These are phyloP conservation scores for Chenopodium quinoa DNA, from an alignment of 148 eudicot species.

Conservation along the genomic window DNA sequence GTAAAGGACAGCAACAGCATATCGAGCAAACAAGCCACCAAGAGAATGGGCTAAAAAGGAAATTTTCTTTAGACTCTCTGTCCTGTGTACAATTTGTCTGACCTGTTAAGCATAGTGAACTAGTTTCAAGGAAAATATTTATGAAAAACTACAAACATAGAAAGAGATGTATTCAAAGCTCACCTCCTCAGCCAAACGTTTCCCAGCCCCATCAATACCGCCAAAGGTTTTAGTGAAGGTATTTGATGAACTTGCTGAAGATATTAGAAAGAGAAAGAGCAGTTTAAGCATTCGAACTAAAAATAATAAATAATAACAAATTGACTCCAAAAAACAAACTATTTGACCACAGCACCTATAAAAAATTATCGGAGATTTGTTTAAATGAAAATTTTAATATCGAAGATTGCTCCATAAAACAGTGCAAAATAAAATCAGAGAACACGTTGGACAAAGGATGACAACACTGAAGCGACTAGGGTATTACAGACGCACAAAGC, in stretches of 20 bases:
- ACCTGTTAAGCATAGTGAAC: slow-evolving; percentile 47
- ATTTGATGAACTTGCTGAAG: slow-evolving; percentile 90
- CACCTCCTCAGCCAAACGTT: slow-evolving; percentile 94
- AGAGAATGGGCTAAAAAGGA: slow-evolving; percentile 97
- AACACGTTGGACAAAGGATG: neutral
- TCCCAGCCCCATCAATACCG: slow-evolving; percentile 94
- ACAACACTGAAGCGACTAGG: neutral
- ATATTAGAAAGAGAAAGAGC: slow-evolving; percentile 23
- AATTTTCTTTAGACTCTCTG: slow-evolving; percentile 69
- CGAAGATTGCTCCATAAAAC: neutral
- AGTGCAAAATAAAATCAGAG: neutral
- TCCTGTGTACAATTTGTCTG: slow-evolving; percentile 63
- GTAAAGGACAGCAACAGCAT: slow-evolving; percentile 77
- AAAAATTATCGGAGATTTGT: neutral
- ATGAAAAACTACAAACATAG: neutral
- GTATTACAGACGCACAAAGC: neutral
- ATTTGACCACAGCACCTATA: slow-evolving; percentile 7
- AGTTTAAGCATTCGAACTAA: slow-evolving; percentile 2
- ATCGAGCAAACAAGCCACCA: slow-evolving; percentile 93
- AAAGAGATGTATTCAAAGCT: slow-evolving; percentile 26
- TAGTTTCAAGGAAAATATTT: slow-evolving; percentile 6
- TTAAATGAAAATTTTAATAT: too few species aligned
- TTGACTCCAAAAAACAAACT: neutral
- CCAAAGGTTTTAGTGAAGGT: slow-evolving; percentile 76
- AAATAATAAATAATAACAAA: neutral